Evolutionary conservation across 2,329 filamentous ascomycete species (phyloP).

Genomic region (Fusarium xyrophilum): DNA sequence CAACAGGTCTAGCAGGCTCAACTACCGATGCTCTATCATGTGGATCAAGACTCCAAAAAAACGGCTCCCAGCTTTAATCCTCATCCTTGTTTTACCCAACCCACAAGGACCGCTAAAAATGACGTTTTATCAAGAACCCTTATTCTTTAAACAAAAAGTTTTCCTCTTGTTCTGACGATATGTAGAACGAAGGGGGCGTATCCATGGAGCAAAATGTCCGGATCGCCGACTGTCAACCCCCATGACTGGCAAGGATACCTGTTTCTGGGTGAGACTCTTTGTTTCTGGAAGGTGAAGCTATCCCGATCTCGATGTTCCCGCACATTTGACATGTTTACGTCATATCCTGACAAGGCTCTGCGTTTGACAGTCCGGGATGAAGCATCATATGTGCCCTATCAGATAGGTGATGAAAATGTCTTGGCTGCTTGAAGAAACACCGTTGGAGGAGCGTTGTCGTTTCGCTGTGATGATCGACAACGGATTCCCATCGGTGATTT

Average conservation of each 20-base stretch:
- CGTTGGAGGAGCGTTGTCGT: neutral
- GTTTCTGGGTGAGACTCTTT: neutral
- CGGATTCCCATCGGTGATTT: slow-evolving; percentile 8
- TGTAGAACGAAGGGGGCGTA: neutral
- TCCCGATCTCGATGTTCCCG: slow-evolving; percentile 25
- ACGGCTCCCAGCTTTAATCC: neutral
- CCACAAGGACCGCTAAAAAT: slow-evolving; percentile 18
- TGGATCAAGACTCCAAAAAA: slow-evolving; percentile 7
- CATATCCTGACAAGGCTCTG: slow-evolving; percentile 20
- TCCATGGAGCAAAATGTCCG: slow-evolving; percentile 27
- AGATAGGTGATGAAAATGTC: neutral
- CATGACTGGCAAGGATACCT: slow-evolving; percentile 3
- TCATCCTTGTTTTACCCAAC: slow-evolving; percentile 4
- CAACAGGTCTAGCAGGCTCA: neutral
- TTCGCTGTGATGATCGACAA: slow-evolving; percentile 8
- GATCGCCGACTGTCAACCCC: neutral
- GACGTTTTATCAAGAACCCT: slow-evolving; percentile 19
- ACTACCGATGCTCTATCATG: neutral
- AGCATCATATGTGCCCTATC: slow-evolving; percentile 15
- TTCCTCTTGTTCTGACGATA: neutral
- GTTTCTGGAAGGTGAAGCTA: slow-evolving; percentile 12
- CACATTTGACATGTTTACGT: slow-evolving; percentile 16
- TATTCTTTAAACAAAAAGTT: neutral
- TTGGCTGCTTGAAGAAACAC: neutral
- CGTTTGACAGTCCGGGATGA: slow-evolving; percentile 3